Evolutionary conservation across 116 monocot genomes (phyloP).

Genomic region (Dioscorea cayenensis): DNA sequence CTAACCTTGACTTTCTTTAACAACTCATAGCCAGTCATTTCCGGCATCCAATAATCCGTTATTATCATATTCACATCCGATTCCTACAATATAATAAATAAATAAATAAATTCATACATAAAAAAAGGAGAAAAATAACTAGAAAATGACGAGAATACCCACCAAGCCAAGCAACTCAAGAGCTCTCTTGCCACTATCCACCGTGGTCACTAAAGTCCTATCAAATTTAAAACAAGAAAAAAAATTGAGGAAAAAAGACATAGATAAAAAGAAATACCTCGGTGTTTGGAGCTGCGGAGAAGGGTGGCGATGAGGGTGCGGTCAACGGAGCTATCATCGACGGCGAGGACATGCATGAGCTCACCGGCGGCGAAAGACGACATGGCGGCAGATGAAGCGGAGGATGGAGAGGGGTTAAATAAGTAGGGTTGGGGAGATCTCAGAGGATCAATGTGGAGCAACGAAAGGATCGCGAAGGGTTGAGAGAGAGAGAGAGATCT

Average conservation of each 20-base stretch:
- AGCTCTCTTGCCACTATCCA: slow-evolving; percentile 38
- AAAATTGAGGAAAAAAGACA: neutral
- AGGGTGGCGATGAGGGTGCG: slow-evolving; percentile 20
- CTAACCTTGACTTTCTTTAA: slow-evolving; percentile 27
- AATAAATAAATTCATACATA: neutral
- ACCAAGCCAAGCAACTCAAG: slow-evolving; percentile 34
- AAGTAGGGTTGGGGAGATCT: neutral
- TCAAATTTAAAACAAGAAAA: neutral
- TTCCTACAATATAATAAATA: slow-evolving; percentile 9
- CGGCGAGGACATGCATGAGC: slow-evolving; percentile 20
- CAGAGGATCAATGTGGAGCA: neutral
- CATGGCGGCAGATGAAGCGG: neutral
- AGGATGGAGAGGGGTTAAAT: neutral
- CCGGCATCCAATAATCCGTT: slow-evolving; percentile 47
- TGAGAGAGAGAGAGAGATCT: too few species aligned
- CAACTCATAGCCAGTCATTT: slow-evolving; percentile 40
- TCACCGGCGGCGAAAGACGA: neutral
- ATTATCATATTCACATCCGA: slow-evolving; percentile 35
- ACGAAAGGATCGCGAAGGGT: neutral
- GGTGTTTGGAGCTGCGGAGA: slow-evolving; percentile 21
- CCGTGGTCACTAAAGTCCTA: slow-evolving; percentile 26
- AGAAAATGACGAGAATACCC: neutral
- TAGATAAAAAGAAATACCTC: slow-evolving; percentile 3
- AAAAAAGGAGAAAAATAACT: neutral
- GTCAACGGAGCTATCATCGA: slow-evolving; percentile 35